These are phyloP conservation scores for Obelidium mucronatum DNA, from an alignment of 192 early-diverging fungal species.

Conservation along the genomic window DNA sequence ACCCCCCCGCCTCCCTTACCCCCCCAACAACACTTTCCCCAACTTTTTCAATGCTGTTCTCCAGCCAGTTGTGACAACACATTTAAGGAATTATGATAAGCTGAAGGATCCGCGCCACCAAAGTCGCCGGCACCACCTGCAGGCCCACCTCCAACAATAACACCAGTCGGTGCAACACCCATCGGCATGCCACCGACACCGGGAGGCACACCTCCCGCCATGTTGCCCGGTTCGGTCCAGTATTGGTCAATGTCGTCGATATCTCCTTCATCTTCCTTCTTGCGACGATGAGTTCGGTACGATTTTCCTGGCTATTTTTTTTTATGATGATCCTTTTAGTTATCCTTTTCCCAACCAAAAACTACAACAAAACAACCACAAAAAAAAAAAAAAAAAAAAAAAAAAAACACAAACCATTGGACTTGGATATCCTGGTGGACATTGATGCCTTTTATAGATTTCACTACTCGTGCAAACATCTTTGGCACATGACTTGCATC, in stretches of 20 bases:
- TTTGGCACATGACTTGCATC: slow-evolving; percentile 34
- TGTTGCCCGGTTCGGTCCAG: slow-evolving; percentile 22
- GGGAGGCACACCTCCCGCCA: neutral
- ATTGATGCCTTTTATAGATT: slow-evolving; percentile 37
- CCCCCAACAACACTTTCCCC: no score
- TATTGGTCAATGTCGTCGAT: slow-evolving; percentile 35
- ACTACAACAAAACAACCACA: neutral
- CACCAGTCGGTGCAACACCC: neutral
- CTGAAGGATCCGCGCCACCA: slow-evolving; percentile 15
- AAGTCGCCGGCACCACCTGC: neutral
- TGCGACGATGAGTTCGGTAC: slow-evolving; percentile 35
- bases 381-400: neutral
- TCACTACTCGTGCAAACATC: slow-evolving; percentile 31
- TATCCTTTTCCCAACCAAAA: neutral
- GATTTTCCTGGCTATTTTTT: slow-evolving; percentile 25
- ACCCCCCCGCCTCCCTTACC: no score
- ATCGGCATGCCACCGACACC: neutral
- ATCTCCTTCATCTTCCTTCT: slow-evolving; percentile 38
- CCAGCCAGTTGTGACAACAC: slow-evolving; percentile 32
- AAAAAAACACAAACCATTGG: slow-evolving; percentile 16
- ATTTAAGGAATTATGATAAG: slow-evolving; percentile 28
- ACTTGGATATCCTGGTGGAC: slow-evolving; percentile 29
- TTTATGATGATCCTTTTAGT: neutral
- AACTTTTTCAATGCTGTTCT: neutral
- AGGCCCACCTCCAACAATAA: neutral